These are phyloP conservation scores for Vicia villosa DNA, from an alignment of 306 rosid genomes.

Conservation along the genomic window DNA sequence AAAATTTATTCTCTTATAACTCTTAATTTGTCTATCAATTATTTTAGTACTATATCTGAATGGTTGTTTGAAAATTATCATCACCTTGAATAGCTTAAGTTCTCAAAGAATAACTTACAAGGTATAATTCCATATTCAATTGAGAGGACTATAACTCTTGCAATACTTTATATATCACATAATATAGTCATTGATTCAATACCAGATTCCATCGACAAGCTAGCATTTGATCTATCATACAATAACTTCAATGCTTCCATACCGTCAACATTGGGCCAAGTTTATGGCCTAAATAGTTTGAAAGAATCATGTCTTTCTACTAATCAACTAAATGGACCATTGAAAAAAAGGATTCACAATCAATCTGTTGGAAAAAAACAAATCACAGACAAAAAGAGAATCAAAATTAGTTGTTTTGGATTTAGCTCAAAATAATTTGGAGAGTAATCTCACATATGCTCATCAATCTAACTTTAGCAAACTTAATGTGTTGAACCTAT, in stretches of 20 bases:
- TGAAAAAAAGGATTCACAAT: too few species aligned
- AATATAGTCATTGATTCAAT: too few species aligned
- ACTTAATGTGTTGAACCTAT: slow-evolving; percentile 12
- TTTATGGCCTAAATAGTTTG: background rate
- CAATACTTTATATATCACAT: too few species aligned
- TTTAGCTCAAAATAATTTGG: background rate
- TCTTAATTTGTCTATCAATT: slow-evolving; percentile 24
- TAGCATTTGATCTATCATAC: slow-evolving; percentile 21
- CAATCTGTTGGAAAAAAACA: too few species aligned
- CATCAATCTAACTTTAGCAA: background rate
- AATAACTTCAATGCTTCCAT: background rate
- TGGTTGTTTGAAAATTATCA: slow-evolving; percentile 34
- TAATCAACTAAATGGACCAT: slow-evolving; percentile 19
- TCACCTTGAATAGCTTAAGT: slow-evolving; percentile 11
- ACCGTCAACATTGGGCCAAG: slow-evolving; percentile 25
- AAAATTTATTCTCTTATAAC: slow-evolving; percentile 7
- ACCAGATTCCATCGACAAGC: too few species aligned
- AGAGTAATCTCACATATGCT: slow-evolving; percentile 3
- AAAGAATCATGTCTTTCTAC: slow-evolving; percentile 7
- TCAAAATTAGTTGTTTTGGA: slow-evolving; percentile 14
- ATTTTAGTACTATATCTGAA: background rate
- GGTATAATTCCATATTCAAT: slow-evolving; percentile 27
- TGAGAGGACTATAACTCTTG: too few species aligned
- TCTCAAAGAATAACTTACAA: background rate
- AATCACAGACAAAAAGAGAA: too few species aligned